These are phyloP conservation scores for Ceratocystiopsis minuta DNA, from an alignment of 2,329 filamentous ascomycete genomes.

Conservation along the genomic window DNA sequence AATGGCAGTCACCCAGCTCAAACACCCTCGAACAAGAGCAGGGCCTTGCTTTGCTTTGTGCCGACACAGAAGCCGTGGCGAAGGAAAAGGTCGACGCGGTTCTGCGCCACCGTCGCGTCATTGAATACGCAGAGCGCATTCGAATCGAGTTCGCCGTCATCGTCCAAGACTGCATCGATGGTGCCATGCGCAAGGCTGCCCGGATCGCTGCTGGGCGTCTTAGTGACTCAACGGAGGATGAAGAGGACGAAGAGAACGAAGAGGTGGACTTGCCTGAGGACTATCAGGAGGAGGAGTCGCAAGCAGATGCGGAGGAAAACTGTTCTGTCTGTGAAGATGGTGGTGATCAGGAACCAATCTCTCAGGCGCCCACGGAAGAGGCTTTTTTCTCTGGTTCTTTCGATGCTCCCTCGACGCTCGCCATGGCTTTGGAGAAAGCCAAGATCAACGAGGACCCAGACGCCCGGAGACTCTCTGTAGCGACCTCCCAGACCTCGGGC, in stretches of 20 bases:
- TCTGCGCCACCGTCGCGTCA: slow-evolving; percentile 73
- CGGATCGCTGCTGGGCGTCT: slow-evolving; percentile 71
- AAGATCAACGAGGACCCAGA: slow-evolving; percentile 23
- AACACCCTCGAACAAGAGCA: slow-evolving; percentile 88
- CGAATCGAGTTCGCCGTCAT: slow-evolving; percentile 82
- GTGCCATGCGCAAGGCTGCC: slow-evolving; percentile 75
- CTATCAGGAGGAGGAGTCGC: slow-evolving; percentile 35
- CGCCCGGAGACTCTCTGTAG: slow-evolving; percentile 32
- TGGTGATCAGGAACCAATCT: too few species aligned
- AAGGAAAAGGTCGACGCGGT: slow-evolving; percentile 86
- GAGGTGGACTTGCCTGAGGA: slow-evolving; percentile 15
- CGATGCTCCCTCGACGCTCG: slow-evolving; percentile 36
- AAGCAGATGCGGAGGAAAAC: slow-evolving; percentile 21
- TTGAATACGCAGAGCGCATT: slow-evolving; percentile 92
- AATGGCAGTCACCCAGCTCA: slow-evolving; percentile 89
- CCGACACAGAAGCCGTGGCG: slow-evolving; percentile 72
- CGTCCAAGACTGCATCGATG: slow-evolving; percentile 89
- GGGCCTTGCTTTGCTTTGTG: slow-evolving; percentile 69
- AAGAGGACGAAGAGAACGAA: slow-evolving; percentile 30
- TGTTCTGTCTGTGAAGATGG: slow-evolving; percentile 23
- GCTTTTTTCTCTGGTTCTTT: slow-evolving; percentile 38
- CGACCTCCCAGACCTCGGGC: slow-evolving; percentile 66
- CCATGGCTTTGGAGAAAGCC: slow-evolving; percentile 32
- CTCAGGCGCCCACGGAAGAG: slow-evolving; percentile 14
- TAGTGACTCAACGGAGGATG: slow-evolving; percentile 54